Evolutionary conservation across 768 basidiomycete genomes (phyloP).

Genomic region (Lactarius psammicola): DNA sequence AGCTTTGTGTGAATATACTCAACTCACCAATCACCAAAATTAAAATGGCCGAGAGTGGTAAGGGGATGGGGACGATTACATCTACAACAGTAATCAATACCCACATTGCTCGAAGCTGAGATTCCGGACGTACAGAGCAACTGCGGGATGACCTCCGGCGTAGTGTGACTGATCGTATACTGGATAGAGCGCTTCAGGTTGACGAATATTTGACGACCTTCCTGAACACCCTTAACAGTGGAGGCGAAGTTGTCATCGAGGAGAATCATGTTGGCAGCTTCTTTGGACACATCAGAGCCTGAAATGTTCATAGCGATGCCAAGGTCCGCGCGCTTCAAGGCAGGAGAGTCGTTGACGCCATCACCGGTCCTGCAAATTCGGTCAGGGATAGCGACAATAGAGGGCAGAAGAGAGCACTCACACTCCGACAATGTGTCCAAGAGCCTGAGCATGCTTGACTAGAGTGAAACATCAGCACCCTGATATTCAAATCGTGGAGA

Average conservation of each 20-base stretch:
- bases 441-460: constrained; percentile 70
- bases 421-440: constrained; percentile 73
- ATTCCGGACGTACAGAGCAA: constrained; percentile 48
- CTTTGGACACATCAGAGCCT: constrained; percentile 71
- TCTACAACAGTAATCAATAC: constrained; percentile 38
- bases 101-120: background rate
- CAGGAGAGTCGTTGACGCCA: constrained; percentile 71
- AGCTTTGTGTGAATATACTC: background rate
- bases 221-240: constrained; percentile 67
- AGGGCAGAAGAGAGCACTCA: constrained; percentile 38
- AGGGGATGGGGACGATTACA: constrained; percentile 64
- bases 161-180: constrained; percentile 65
- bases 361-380: constrained; percentile 53
- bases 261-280: constrained; percentile 73
- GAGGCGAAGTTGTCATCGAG: constrained; percentile 73
- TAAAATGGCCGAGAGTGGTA: constrained; percentile 64
- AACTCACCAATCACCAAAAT: constrained; percentile 65
- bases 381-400: constrained; percentile 8
- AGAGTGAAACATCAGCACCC: constrained; percentile 5
- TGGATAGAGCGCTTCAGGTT: constrained; percentile 72
- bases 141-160: constrained; percentile 68
- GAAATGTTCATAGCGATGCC: constrained; percentile 77
- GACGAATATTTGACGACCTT: constrained; percentile 67
- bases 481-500: background rate
- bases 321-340: constrained; percentile 68